A percentile compares a stretch with the other conserved stretches of the same genome.
Evolutionary conservation across 257 asterid genomes (phyloP).

Genomic region (Petunia axillaris): DNA sequence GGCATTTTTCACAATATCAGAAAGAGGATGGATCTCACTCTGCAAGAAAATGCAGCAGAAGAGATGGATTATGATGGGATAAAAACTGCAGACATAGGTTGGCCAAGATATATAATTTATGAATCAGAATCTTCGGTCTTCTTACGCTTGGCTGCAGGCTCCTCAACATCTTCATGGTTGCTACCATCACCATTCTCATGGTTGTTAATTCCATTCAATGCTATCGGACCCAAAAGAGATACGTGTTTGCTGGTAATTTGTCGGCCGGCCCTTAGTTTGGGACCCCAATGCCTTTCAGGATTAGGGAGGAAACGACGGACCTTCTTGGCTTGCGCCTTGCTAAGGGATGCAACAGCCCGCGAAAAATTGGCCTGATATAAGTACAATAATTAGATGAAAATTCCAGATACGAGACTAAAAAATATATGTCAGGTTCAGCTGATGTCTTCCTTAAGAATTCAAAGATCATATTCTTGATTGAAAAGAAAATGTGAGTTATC

Average conservation of each 20-base stretch:
- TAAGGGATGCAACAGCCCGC: slow-evolving; percentile 85
- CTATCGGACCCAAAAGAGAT: slow-evolving; percentile 82
- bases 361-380: slow-evolving; percentile 82
- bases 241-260: slow-evolving; percentile 78
- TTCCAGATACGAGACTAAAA: not conserved
- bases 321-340: slow-evolving; percentile 96
- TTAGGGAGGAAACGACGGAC: slow-evolving; percentile 92
- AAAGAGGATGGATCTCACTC: slow-evolving; percentile 41
- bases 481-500: not conserved
- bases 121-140: slow-evolving; percentile 67
- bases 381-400: not conserved
- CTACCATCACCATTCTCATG: slow-evolving; percentile 23
- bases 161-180: slow-evolving; percentile 44
- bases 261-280: slow-evolving; percentile 98
- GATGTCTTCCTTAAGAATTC: not conserved
- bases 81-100: slow-evolving; percentile 14
- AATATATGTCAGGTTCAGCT: not conserved
- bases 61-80: slow-evolving; percentile 34
- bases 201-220: slow-evolving; percentile 48
- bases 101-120: slow-evolving; percentile 33
- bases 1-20: slow-evolving; percentile 6
- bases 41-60: slow-evolving; percentile 62
- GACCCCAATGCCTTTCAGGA: slow-evolving; percentile 99
- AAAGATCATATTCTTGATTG: not conserved
- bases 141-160: slow-evolving; percentile 85